phyloP scores from a whole-genome alignment of 2,329 filamentous ascomycete genomes.

The Penicillium sp. region DNA sequence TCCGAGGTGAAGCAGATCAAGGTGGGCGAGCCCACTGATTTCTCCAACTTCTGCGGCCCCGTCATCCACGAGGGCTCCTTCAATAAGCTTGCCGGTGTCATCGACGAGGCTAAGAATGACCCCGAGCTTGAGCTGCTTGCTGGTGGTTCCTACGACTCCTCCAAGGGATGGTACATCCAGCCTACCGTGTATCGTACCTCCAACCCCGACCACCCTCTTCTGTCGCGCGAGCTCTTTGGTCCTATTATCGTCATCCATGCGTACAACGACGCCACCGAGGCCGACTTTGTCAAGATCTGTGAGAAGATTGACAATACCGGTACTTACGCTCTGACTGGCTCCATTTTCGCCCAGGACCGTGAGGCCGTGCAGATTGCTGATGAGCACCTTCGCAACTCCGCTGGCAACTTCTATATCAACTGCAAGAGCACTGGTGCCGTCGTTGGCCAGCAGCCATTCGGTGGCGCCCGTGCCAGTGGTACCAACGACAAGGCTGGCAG shows the following conservation, averaged over 20 bases:
- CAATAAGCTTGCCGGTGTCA: conserved; percentile 75
- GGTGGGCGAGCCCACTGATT: conserved; percentile 70
- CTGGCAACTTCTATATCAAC: conserved; percentile 51
- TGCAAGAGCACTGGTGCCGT: conserved; percentile 67
- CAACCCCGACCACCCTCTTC: conserved; percentile 72
- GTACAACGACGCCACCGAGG: conserved; percentile 68
- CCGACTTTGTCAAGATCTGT: conserved; percentile 64
- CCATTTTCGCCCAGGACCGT: conserved; percentile 48
- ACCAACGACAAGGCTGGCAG: conserved; percentile 76
- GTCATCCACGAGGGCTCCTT: conserved; percentile 84
- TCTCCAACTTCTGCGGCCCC: conserved; percentile 80
- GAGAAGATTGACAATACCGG: conserved; percentile 51
- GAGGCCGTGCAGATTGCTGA: conserved; percentile 41
- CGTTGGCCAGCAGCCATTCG: conserved; percentile 73
- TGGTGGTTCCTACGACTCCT: conserved; percentile 76
- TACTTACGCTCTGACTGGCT: conserved; percentile 49
- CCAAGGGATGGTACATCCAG: conserved; percentile 79
- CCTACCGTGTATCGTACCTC: conserved; percentile 79
- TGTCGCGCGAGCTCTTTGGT: conserved; percentile 81
- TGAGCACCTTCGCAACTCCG: conserved; percentile 42
- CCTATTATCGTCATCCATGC: conserved; percentile 75
- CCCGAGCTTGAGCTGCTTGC: conserved; percentile 70
- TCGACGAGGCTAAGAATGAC: conserved; percentile 79
- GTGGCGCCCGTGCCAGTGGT: conserved; percentile 68
- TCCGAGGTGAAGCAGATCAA: conserved; percentile 71